Conservation (phyloP, 139 green algal genomes). For the Chlorella sp. region DNA sequence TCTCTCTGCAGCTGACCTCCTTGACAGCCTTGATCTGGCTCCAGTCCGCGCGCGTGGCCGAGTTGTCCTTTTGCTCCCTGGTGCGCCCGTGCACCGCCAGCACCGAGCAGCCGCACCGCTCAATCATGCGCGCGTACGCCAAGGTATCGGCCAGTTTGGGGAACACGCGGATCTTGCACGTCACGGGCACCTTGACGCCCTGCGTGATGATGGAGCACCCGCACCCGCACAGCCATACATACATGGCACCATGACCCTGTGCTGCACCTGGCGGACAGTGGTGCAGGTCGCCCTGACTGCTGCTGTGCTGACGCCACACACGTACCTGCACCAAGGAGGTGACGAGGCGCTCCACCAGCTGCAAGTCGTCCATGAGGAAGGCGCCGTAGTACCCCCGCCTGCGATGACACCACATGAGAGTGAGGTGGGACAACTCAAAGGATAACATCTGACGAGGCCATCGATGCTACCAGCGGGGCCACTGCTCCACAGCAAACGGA, state of each 20-base stretch:
- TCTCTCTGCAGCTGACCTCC: no score
- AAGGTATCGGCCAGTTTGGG: conserved; percentile 74
- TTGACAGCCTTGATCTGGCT: conserved; percentile 69
- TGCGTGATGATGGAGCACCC: no score
- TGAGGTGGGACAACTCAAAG: background rate
- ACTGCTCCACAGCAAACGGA: no score
- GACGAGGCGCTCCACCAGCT: conserved; percentile 61
- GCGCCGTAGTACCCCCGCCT: conserved; percentile 60
- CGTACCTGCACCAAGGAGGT: conserved; percentile 28
- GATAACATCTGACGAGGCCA: no score
- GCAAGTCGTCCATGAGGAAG: conserved; percentile 89
- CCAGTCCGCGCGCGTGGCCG: conserved; percentile 67
- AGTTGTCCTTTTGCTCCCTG: conserved; percentile 81
- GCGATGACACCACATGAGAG: background rate
- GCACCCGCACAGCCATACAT: background rate
- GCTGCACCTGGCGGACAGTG: background rate
- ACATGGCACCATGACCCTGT: background rate
- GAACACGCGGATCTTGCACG: conserved; percentile 90
- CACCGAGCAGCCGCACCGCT: conserved; percentile 75
- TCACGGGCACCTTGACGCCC: conserved; percentile 54
- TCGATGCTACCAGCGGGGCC: no score
- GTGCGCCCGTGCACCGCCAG: conserved; percentile 93
- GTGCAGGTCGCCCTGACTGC: background rate
- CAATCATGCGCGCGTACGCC: conserved; percentile 88
- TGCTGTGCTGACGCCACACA: background rate